Evolutionary conservation across 2,329 filamentous ascomycete species (phyloP).

Genomic region (Cercospora janseana): DNA sequence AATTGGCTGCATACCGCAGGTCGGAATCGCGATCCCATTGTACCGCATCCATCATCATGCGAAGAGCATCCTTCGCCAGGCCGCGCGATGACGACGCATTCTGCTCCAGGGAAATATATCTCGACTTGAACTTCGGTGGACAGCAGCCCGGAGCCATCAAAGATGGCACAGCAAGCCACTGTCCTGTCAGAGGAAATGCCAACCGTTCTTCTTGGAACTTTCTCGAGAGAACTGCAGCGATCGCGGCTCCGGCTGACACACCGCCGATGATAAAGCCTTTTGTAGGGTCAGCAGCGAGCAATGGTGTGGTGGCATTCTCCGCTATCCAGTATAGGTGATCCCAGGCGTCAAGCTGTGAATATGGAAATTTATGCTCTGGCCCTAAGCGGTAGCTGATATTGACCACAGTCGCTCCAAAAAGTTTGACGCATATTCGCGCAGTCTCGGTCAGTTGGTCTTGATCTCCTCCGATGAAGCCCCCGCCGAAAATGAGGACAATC

Average conservation of each 20-base stretch:
- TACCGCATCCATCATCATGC: conserved; percentile 17
- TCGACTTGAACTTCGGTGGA: conserved; percentile 42
- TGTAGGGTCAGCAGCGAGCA: conserved; percentile 43
- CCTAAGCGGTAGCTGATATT: conserved; percentile 49
- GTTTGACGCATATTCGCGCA: conserved; percentile 28
- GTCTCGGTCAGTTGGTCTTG: conserved; percentile 30
- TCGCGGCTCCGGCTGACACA: conserved; percentile 48
- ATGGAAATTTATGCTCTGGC: conserved; percentile 50
- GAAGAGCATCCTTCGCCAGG: conserved; percentile 27
- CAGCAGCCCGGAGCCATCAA: conserved; percentile 36
- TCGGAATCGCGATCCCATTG: conserved; percentile 24
- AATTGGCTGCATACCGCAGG: conserved; percentile 38
- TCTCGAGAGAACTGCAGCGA: conserved; percentile 43
- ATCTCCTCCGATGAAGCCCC: conserved; percentile 32
- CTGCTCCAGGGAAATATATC: conserved; percentile 45
- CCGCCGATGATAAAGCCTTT: conserved; percentile 53
- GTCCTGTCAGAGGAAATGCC: conserved; percentile 47
- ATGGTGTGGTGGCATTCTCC: conserved; percentile 38
- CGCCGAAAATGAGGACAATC: conserved; percentile 32
- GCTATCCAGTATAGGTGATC: conserved; percentile 49
- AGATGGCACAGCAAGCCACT: conserved; percentile 47
- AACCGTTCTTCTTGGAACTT: conserved; percentile 44
- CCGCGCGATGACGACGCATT: conserved; percentile 43
- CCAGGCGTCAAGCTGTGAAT: conserved; percentile 45
- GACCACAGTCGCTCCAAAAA: conserved; percentile 44